phyloP scores from a whole-genome alignment of 2,329 filamentous ascomycete genomes.

The Fusarium duplospermum region DNA sequence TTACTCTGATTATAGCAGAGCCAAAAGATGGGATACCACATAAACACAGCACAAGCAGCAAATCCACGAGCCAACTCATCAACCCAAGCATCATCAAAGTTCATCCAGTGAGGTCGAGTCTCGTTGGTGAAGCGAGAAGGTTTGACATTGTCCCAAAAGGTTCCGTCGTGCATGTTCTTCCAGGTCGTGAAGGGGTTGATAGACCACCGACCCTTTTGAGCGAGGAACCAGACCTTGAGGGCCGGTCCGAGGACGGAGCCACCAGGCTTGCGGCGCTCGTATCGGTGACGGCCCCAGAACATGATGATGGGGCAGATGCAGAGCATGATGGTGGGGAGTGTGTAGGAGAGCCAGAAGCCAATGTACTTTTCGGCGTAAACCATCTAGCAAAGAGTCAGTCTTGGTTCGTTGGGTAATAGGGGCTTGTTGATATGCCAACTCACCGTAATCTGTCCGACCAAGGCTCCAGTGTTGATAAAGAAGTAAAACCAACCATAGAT shows the following conservation, averaged over 20 bases:
- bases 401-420: background rate
- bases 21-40: conserved; percentile 74
- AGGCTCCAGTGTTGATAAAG: conserved; percentile 77
- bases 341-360: conserved; percentile 78
- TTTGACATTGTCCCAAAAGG: conserved; percentile 77
- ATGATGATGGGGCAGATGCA: conserved; percentile 72
- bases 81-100: conserved; percentile 83
- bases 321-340: conserved; percentile 75
- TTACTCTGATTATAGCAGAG: conserved; percentile 60
- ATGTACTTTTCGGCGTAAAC: conserved; percentile 80
- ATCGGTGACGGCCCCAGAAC: conserved; percentile 67
- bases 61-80: conserved; percentile 78
- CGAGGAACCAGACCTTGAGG: conserved; percentile 68
- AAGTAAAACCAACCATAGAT: conserved; percentile 80
- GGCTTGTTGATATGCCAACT: background rate
- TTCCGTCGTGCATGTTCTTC: conserved; percentile 65
- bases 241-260: conserved; percentile 78
- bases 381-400: conserved; percentile 50
- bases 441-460: conserved; percentile 69
- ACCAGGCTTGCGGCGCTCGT: conserved; percentile 68
- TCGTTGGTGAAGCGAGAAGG: conserved; percentile 69
- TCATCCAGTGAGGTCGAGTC: conserved; percentile 76
- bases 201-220: conserved; percentile 76
- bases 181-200: conserved; percentile 72
- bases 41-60: conserved; percentile 75